Evolutionary conservation across 2,329 filamentous ascomycete species (phyloP).

Genomic region (Hymenoscyphus repandus): DNA sequence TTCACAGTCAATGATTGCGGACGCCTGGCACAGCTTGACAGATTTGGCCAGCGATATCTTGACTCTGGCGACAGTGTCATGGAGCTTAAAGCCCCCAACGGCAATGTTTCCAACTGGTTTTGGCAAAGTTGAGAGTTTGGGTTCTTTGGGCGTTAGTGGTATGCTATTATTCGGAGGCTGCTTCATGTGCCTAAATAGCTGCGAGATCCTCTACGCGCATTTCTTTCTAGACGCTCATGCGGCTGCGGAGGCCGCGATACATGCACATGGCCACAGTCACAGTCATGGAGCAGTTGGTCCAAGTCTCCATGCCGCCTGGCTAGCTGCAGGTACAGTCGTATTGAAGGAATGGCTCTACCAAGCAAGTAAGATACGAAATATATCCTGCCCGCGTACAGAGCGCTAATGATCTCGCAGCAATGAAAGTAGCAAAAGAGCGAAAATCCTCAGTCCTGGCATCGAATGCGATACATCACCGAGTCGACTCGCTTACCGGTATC

Average conservation of each 20-base stretch:
- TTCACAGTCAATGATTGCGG: slow-evolving; percentile 86
- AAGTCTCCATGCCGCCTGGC: slow-evolving; percentile 90
- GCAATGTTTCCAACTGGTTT: slow-evolving; percentile 84
- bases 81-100: slow-evolving; percentile 81
- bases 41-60: slow-evolving; percentile 93
- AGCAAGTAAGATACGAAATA: slow-evolving; percentile 58
- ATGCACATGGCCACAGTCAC: slow-evolving; percentile 60
- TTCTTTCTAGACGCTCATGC: slow-evolving; percentile 61
- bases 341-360: slow-evolving; percentile 97
- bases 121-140: slow-evolving; percentile 95
- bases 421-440: slow-evolving; percentile 91
- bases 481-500: slow-evolving; percentile 92
- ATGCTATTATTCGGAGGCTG: slow-evolving; percentile 84
- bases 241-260: slow-evolving; percentile 46
- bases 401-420: slow-evolving; percentile 50
- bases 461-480: slow-evolving; percentile 92
- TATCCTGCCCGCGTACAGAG: not conserved
- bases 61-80: slow-evolving; percentile 90
- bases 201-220: slow-evolving; percentile 64
- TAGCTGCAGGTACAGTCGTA: slow-evolving; percentile 82
- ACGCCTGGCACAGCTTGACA: slow-evolving; percentile 92
- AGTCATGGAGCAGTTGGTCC: slow-evolving; percentile 61
- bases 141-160: slow-evolving; percentile 86
- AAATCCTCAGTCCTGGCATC: slow-evolving; percentile 94
- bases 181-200: slow-evolving; percentile 82